phyloP scores from a whole-genome alignment of 441 rosid genomes.

The Aquilaria agallochum region DNA sequence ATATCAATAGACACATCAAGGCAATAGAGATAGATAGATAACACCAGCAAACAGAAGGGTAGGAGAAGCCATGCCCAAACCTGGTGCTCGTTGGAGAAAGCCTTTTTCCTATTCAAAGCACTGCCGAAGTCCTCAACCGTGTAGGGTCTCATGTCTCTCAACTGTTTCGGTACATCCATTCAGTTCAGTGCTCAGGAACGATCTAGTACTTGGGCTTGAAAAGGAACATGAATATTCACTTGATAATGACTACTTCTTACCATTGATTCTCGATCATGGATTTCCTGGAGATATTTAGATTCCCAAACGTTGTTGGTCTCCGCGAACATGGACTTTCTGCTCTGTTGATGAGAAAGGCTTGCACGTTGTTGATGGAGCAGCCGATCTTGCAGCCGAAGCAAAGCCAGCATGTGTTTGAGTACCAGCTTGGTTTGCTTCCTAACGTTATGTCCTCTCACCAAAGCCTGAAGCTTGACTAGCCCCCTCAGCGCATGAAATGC shows the following conservation, averaged over 20 bases:
- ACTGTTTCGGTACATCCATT: too few species aligned
- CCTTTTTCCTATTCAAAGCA: too few species aligned
- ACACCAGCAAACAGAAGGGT: too few species aligned
- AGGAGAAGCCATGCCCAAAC: too few species aligned
- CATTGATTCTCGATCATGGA: slow-evolving; percentile 19
- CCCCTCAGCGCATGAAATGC: slow-evolving; percentile 59
- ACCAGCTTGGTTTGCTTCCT: slow-evolving; percentile 46
- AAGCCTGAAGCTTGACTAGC: slow-evolving; percentile 62
- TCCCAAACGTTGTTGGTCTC: slow-evolving; percentile 21
- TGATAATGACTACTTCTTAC: slow-evolving; percentile 3
- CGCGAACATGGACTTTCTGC: slow-evolving; percentile 25
- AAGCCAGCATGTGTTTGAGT: slow-evolving; percentile 51
- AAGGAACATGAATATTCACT: too few species aligned
- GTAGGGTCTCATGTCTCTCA: too few species aligned
- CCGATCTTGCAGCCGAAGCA: slow-evolving; percentile 52
- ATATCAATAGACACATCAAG: too few species aligned
- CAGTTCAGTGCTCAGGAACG: not conserved
- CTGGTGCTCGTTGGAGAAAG: too few species aligned
- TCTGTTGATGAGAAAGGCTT: slow-evolving; percentile 46
- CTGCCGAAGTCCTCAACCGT: too few species aligned
- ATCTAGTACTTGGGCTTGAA: too few species aligned
- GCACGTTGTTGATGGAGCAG: slow-evolving; percentile 42
- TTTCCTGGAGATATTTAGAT: slow-evolving; percentile 16
- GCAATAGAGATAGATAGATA: too few species aligned
- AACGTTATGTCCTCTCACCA: slow-evolving; percentile 62